These are phyloP conservation scores for Plantago elongata DNA, from an alignment of 257 asterid species.

Conservation along the genomic window DNA sequence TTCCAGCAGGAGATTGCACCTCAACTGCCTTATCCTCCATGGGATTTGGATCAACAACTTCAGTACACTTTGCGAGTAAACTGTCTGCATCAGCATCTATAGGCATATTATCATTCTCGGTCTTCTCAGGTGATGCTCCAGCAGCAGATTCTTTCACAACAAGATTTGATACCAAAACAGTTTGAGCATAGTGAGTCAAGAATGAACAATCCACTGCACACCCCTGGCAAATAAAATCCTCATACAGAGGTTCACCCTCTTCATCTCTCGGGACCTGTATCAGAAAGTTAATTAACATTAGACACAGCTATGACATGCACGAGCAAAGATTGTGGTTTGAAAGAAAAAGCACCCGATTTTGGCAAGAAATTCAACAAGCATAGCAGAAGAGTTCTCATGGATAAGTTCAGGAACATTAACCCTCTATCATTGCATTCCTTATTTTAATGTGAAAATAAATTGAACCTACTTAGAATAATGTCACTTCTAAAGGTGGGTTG, in stretches of 20 bases:
- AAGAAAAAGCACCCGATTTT: too few relatives aligned
- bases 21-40: conserved; percentile 36
- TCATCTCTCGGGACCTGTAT: conserved; percentile 79
- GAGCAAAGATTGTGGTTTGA: too few relatives aligned
- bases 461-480: too few relatives aligned
- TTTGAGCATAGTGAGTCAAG: conserved; percentile 58
- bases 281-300: background rate
- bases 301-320: background rate
- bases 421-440: too few relatives aligned
- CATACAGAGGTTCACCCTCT: conserved; percentile 81
- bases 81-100: too few relatives aligned
- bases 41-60: conserved; percentile 5
- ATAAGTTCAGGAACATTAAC: too few relatives aligned
- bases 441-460: too few relatives aligned
- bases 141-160: conserved; percentile 22
- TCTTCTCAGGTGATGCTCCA: too few relatives aligned
- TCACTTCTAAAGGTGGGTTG: background rate
- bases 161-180: conserved; percentile 31
- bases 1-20: conserved; percentile 29
- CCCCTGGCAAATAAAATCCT: conserved; percentile 76
- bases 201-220: conserved; percentile 68
- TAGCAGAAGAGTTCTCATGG: too few relatives aligned
- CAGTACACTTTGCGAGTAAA: too few relatives aligned
- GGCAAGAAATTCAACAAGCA: too few relatives aligned
- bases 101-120: too few relatives aligned